Evolutionary conservation across 129 eudicot genomes (phyloP), one percentile per base, ranked within the genome.

Genomic region (Tagetes erecta): DNA sequence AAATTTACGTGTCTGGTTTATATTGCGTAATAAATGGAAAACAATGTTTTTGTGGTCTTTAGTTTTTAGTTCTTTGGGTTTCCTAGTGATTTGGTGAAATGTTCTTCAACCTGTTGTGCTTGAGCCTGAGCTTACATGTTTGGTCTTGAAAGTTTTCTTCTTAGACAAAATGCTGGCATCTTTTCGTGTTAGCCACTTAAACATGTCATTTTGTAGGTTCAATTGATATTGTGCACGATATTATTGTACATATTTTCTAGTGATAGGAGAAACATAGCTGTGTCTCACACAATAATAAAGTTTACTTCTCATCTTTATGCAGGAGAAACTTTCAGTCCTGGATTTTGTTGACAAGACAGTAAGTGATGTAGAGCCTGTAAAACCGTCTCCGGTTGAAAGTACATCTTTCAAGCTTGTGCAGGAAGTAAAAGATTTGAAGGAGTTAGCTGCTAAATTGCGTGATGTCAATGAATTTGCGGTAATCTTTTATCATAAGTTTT

Each of bases 391-490:
- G 6, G 50, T 88, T 13, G 92, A 86, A 82, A 71, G 75, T 74
- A 86, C 96, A 50, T 91, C 99, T 6, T 91, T 86, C 75, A 91
- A 85, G 80, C 84, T 83, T 34, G 86, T 95, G 62, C 91, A 88
- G 76, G 96, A 88, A 10, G 90, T 91, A 47, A 88, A 87, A 71
- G 97, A 84, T 77, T 71, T 95, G 87, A 95, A 95, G 83, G 88
- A 85, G 79, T 69, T 95, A 69, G 90, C 97, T 63, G 81, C 81
- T 37, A 91, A 82, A 67, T 79, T 95, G 67, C 85, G 80, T 53
- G 83, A 73, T 44, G 95, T 84, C 59, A 67, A 87, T 64, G 99
- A 91, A 79, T 86, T 95, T 84, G 94, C 96, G 80, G 97, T 90
- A 90, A 67, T 73, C 47, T 76, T 64, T 82, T 14, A 30, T 6